Conservation (phyloP, 164 flowering plant genomes). For the Warburgia ugandensis region DNA sequence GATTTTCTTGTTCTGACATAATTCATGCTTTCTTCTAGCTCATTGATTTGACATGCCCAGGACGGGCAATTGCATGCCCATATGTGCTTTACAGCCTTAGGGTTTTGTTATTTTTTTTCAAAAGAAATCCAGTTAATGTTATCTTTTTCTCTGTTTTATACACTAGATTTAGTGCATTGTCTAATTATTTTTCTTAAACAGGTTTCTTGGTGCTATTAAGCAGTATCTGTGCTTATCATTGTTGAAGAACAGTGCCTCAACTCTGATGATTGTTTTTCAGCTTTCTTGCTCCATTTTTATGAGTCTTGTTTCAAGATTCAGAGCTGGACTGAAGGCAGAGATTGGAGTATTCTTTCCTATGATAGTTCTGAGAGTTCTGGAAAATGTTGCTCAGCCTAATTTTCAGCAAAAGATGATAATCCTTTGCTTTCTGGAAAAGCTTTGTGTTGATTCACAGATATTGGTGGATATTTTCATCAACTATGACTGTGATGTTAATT, state of each 20-base stretch:
- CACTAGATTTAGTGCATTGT: no score
- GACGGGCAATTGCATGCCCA: no score
- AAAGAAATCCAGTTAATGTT: no score
- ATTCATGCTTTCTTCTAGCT: no score
- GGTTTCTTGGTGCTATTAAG: conserved; percentile 96
- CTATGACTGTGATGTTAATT: conserved; percentile 96
- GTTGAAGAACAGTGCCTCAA: conserved; percentile 96
- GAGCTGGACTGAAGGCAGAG: conserved; percentile 99
- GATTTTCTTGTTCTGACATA: no score
- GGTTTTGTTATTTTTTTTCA: no score
- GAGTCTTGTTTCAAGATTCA: conserved; percentile 89
- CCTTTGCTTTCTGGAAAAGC: conserved; percentile 81
- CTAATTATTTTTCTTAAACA: no score
- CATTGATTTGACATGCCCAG: no score
- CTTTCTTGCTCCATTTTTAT: conserved; percentile 97
- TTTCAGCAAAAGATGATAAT: conserved; percentile 98
- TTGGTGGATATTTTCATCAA: conserved; percentile 88
- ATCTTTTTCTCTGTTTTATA: no score
- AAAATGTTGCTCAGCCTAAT: conserved; percentile 96
- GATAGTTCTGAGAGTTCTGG: conserved; percentile 98
- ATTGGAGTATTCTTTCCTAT: conserved; percentile 99
- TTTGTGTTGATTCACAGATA: conserved; percentile 87
- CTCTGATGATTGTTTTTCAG: conserved; percentile 96
- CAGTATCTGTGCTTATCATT: conserved; percentile 91
- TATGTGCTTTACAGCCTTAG: no score